Percentiles rank a stretch among this genome's conserved stretches.
phyloP scores from a whole-genome alignment of 306 rosid species.

The Rubus idaeus region DNA sequence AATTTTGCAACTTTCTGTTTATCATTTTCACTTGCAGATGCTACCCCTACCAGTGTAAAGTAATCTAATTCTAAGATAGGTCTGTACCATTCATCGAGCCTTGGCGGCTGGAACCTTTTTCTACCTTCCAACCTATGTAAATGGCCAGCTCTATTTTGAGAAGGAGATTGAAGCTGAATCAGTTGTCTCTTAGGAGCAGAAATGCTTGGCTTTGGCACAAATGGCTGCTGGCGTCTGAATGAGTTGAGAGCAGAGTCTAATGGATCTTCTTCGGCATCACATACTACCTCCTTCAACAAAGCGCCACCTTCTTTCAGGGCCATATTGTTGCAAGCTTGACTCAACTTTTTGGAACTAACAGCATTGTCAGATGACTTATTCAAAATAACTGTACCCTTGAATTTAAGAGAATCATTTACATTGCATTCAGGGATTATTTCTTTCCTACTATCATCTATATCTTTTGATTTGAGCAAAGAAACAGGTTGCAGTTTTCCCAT shows the following conservation, averaged over 20 bases:
- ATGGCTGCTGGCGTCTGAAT: conserved; percentile 46
- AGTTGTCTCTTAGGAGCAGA: conserved; percentile 69
- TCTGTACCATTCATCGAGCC: conserved; percentile 86
- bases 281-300: conserved; percentile 41
- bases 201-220: conserved; percentile 48
- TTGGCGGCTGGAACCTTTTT: conserved; percentile 84
- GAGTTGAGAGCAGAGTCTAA: conserved; percentile 64
- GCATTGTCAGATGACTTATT: conserved; percentile 39
- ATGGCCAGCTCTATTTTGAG: conserved; percentile 41
- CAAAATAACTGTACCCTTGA: conserved; percentile 37
- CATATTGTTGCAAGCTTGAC: conserved; percentile 33
- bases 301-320: conserved; percentile 34
- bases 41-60: conserved; percentile 63
- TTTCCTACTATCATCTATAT: conserved; percentile 36
- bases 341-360: conserved; percentile 33
- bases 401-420: conserved; percentile 15
- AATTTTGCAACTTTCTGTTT: conserved; percentile 45
- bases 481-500: conserved; percentile 31
- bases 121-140: conserved; percentile 54
- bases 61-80: conserved; percentile 85
- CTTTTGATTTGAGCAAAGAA: conserved; percentile 40
- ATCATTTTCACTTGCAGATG: conserved; percentile 62
- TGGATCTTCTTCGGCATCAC: conserved; percentile 46
- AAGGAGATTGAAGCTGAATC: conserved; percentile 75
- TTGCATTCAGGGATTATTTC: conserved; percentile 38